phyloP scores from a whole-genome alignment of 2,329 filamentous ascomycete genomes.

The Catunica adiposa region DNA sequence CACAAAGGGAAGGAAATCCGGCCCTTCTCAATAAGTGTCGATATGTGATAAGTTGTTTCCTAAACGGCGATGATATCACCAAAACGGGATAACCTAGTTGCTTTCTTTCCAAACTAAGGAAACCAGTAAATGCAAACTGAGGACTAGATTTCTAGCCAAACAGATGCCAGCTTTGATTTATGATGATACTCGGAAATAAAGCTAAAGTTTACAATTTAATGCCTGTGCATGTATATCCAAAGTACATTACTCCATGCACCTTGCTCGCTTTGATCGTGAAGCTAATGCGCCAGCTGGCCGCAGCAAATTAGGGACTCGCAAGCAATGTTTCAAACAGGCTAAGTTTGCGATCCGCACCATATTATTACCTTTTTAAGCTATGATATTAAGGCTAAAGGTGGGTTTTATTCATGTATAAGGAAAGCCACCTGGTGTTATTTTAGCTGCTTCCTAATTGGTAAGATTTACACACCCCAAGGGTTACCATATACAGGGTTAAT shows the following conservation, averaged over 20 bases:
- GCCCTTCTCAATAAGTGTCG: background rate
- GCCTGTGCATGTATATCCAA: background rate
- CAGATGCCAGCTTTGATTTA: too few relatives aligned
- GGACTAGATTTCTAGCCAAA: too few relatives aligned
- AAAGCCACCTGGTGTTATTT: background rate
- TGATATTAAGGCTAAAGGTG: background rate
- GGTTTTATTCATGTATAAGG: background rate
- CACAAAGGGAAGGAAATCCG: background rate
- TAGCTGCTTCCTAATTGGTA: background rate
- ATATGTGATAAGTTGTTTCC: background rate
- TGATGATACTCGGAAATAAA: too few relatives aligned
- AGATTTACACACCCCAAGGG: background rate
- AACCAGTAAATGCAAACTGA: too few relatives aligned
- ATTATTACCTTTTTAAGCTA: background rate
- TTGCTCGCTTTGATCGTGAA: background rate
- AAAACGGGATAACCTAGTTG: background rate
- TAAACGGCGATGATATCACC: background rate
- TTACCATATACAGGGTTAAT: background rate
- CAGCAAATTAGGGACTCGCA: background rate
- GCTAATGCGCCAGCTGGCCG: conserved; percentile 5
- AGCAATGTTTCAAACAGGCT: background rate
- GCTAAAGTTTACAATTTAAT: too few relatives aligned
- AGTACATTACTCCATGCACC: background rate
- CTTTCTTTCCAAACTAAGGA: background rate
- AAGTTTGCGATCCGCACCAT: conserved; percentile 1